A percentile compares a stretch with the other conserved stretches of the same genome.
These are phyloP conservation scores for Komagataella pseudopastoris DNA, from an alignment of 805 yeast genomes.

Conservation along the genomic window DNA sequence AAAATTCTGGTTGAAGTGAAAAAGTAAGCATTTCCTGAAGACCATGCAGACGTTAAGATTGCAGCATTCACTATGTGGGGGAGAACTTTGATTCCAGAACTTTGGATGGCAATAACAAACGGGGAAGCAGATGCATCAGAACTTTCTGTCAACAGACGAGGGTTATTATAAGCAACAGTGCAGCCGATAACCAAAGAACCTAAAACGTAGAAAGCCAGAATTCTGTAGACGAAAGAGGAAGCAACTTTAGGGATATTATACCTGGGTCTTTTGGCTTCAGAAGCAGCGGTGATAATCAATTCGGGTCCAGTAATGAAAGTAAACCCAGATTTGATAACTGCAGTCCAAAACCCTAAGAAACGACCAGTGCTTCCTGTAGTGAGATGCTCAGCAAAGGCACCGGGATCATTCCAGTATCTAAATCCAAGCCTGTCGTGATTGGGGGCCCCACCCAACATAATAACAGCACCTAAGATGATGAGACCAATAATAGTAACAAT, in stretches of 20 bases:
- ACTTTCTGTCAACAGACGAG: conserved; percentile 26
- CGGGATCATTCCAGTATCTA: conserved; percentile 24
- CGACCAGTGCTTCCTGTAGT: conserved; percentile 43
- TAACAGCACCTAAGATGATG: conserved; percentile 37
- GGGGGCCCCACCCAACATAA: conserved; percentile 57
- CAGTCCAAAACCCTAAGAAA: conserved; percentile 52
- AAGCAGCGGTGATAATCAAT: conserved; percentile 17
- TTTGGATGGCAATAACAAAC: conserved; percentile 70
- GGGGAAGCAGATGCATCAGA: conserved; percentile 73
- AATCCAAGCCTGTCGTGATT: conserved; percentile 22
- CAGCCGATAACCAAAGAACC: conserved; percentile 31
- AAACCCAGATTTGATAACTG: conserved; percentile 50
- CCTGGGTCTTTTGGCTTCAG: conserved; percentile 19
- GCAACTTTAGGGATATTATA: conserved; percentile 19
- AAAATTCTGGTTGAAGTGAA: conserved; percentile 65
- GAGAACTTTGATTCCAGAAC: conserved; percentile 50
- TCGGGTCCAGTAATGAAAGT: conserved; percentile 35
- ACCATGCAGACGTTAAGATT: conserved; percentile 32
- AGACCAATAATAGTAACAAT: conserved; percentile 52
- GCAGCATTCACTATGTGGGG: conserved; percentile 73
- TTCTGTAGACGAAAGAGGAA: conserved; percentile 16
- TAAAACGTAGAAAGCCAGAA: conserved; percentile 16
- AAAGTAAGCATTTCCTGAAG: conserved; percentile 70
- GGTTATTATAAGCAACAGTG: conserved; percentile 29
- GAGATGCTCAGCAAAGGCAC: conserved; percentile 35